Percentiles rank a stretch among this genome's conserved stretches.
Evolutionary conservation across 1,139 yeast species (phyloP).

Genomic region (Yamadazyma epiphylla): DNA sequence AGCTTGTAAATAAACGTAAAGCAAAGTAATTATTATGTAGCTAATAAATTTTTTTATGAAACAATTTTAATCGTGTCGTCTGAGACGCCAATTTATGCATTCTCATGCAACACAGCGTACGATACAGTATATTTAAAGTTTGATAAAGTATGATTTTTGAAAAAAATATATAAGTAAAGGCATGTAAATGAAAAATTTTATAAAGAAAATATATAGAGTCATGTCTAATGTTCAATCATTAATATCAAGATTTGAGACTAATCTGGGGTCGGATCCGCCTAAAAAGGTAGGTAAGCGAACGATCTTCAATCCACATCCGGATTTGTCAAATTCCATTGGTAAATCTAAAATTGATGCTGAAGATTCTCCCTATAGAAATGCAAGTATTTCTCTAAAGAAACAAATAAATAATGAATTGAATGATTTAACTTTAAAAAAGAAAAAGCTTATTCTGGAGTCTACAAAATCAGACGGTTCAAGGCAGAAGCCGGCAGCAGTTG

Average conservation of each 20-base stretch:
- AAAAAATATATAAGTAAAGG: background rate
- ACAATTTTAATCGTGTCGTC: no score
- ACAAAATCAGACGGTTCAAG: no score
- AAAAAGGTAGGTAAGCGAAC: slow-evolving; percentile 1
- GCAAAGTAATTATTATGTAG: no score
- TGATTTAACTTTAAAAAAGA: no score
- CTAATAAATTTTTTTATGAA: no score
- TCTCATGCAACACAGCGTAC: background rate
- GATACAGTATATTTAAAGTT: background rate
- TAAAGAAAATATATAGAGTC: background rate
- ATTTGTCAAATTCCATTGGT: slow-evolving; percentile 1
- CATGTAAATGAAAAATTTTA: background rate
- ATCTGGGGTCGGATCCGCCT: background rate
- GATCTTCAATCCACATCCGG: slow-evolving; percentile 3
- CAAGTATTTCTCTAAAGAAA: no score
- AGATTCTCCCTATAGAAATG: background rate
- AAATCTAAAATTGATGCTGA: slow-evolving; percentile 1
- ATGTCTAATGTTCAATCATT: slow-evolving; percentile 3
- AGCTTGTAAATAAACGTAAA: slow-evolving; percentile 56
- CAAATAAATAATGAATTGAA: no score
- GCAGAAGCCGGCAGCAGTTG: no score
- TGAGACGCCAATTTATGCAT: background rate
- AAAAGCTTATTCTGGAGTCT: no score
- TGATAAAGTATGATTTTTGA: background rate
- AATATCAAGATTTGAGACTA: slow-evolving; percentile 2